Evolutionary conservation across 257 asterid species (phyloP), one percentile per base, ranked within the genome.

Genomic region (Thymus mandschuricus): DNA sequence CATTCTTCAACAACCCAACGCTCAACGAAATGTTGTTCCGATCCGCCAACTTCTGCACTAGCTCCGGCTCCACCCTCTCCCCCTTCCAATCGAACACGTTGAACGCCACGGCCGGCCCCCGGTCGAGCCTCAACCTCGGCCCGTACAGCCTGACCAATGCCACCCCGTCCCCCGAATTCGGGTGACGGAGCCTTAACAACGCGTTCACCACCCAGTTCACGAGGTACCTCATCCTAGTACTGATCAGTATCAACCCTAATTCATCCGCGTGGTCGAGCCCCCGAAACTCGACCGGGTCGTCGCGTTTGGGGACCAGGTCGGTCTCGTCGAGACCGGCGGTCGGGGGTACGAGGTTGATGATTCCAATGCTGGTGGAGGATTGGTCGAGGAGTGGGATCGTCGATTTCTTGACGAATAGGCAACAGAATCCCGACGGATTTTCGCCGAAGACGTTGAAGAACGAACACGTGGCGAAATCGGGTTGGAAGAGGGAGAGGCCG

Each of bases 21-120:
- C 30, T 59, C 27, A 92, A 40, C 2, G 96, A 84, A 12, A 92
- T 86, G 68, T 81, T 80, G 85, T 80, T 81, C 30, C 98, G 81
- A 54, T 81, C 97, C 3, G 98, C 97, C 3, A 92, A 77, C 73
- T 87, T 92, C 80, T 88, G 97, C 1, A 90, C 97, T 7, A 92
- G 75, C 40, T 45, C 15, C 10, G 97, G 97, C 1, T 88, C 92
- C 3, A 90, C 75, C 58, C 73, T 86, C 61, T 88, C 93, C 8
- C 92, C 96, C 78, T 87, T 88, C 98, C 98, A 92, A 48, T 92
- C 98, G 55, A 78, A 85, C 10, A 92, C 85, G 35, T 90, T 92
- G 83, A 92, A 87, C 0, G 94, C 90, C 10, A 92, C 46, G 4
- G 88, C 80, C 64, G 87, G 87, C 60, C 96, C 97, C 35, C 97